phyloP scores from a whole-genome alignment of 2,329 filamentous ascomycete genomes.

The Macrophomina pseudophaseolina region DNA sequence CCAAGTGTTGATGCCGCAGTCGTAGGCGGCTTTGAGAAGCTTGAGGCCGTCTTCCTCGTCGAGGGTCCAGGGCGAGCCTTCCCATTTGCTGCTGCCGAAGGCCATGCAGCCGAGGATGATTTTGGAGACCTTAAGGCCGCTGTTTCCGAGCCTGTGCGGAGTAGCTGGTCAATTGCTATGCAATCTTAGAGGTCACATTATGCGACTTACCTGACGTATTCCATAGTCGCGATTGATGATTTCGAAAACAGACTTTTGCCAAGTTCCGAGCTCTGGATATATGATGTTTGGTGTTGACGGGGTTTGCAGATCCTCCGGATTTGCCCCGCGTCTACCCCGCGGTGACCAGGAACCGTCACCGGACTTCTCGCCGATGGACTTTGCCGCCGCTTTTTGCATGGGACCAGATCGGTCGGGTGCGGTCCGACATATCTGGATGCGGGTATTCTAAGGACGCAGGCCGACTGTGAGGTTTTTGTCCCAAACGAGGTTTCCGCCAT shows the following conservation, averaged over 20 bases:
- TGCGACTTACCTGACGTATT: background rate
- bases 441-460: too few species aligned
- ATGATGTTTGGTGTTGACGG: background rate
- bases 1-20: conserved; percentile 49
- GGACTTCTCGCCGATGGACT: background rate
- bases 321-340: background rate
- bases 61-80: conserved; percentile 46
- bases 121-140: conserved; percentile 61
- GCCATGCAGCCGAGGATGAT: conserved; percentile 63
- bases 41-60: conserved; percentile 47
- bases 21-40: conserved; percentile 40
- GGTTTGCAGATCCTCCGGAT: background rate
- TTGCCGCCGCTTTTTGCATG: background rate
- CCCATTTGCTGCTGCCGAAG: conserved; percentile 50
- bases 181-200: background rate
- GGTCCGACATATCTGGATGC: too few species aligned
- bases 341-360: background rate
- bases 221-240: background rate
- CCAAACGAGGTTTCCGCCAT: too few species aligned
- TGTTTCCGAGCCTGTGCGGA: background rate
- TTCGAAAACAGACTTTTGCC: background rate
- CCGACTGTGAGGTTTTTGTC: too few species aligned
- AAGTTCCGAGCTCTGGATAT: background rate
- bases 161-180: background rate
- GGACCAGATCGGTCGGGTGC: background rate